Percentiles rank a stretch among this genome's conserved stretches.
These are phyloP conservation scores for Epichloe sp. DNA, from an alignment of 2,329 filamentous ascomycete genomes.

Conservation along the genomic window DNA sequence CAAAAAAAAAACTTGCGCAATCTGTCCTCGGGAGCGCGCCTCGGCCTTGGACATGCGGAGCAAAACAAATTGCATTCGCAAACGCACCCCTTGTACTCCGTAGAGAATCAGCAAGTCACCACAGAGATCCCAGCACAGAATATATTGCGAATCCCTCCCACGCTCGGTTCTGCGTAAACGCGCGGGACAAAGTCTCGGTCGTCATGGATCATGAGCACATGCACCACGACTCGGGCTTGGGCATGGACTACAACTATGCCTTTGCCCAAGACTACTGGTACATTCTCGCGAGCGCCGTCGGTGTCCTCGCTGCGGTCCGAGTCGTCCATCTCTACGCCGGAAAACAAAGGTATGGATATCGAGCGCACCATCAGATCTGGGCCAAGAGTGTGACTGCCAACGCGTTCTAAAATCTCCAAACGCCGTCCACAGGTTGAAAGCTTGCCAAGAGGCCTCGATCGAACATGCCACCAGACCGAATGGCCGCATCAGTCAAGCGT, in stretches of 20 bases:
- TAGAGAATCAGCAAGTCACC: not conserved
- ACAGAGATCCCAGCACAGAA: no score
- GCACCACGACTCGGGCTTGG: conserved; percentile 21
- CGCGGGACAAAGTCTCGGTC: no score
- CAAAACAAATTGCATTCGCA: no score
- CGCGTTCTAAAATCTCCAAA: not conserved
- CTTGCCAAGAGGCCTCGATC: conserved; percentile 28
- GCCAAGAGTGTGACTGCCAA: not conserved
- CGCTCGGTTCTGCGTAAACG: not conserved
- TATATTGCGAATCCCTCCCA: not conserved
- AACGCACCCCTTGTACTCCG: no score
- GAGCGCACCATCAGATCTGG: not conserved
- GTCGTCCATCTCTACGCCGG: conserved; percentile 30
- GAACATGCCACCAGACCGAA: conserved; percentile 39
- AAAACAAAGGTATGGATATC: conserved; percentile 23
- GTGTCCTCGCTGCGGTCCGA: conserved; percentile 26
- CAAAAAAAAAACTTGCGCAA: no score
- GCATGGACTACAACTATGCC: conserved; percentile 32
- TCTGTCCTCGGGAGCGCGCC: no score
- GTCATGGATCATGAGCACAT: conserved; percentile 21
- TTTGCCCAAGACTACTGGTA: conserved; percentile 48
- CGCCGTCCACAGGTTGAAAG: conserved; percentile 28
- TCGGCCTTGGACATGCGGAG: not conserved
- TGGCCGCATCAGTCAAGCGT: conserved; percentile 32
- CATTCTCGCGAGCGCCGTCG: conserved; percentile 36